Conservation (phyloP, 257 asterid genomes). For the Linderniella brevidens region DNA sequence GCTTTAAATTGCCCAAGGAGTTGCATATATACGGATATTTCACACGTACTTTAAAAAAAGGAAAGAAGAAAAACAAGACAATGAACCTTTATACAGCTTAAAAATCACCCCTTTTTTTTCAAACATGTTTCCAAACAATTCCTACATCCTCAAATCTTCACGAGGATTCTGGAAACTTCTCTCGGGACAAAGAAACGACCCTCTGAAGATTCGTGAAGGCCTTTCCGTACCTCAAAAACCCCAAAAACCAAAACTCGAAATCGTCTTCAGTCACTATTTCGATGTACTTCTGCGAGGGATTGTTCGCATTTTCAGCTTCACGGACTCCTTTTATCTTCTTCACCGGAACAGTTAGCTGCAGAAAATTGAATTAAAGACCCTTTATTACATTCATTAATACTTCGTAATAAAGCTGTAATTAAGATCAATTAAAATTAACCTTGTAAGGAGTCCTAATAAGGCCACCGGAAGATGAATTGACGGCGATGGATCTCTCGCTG, state of each 20-base stretch:
- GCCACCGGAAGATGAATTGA: conserved; percentile 30
- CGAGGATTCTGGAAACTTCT: no score
- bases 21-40: no score
- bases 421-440: conserved; percentile 15
- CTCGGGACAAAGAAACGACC: conserved; percentile 14
- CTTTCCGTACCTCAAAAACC: conserved; percentile 73
- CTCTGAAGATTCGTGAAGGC: conserved; percentile 46
- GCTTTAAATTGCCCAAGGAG: no score
- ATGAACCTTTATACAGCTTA: no score
- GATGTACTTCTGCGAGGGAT: conserved; percentile 32
- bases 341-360: conserved; percentile 61
- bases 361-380: neutral
- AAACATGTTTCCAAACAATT: no score
- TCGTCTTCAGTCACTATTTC: conserved; percentile 50
- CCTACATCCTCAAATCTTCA: no score
- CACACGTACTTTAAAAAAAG: no score
- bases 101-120: no score
- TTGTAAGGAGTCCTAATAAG: conserved; percentile 43
- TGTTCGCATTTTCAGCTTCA: conserved; percentile 28
- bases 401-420: neutral
- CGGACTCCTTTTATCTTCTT: conserved; percentile 38
- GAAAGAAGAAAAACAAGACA: no score
- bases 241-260: conserved; percentile 91
- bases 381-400: neutral
- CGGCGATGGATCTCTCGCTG: conserved; percentile 58